Evolutionary conservation across 163 green algal species (phyloP).

Genomic region (Scenedesmus sp.): DNA sequence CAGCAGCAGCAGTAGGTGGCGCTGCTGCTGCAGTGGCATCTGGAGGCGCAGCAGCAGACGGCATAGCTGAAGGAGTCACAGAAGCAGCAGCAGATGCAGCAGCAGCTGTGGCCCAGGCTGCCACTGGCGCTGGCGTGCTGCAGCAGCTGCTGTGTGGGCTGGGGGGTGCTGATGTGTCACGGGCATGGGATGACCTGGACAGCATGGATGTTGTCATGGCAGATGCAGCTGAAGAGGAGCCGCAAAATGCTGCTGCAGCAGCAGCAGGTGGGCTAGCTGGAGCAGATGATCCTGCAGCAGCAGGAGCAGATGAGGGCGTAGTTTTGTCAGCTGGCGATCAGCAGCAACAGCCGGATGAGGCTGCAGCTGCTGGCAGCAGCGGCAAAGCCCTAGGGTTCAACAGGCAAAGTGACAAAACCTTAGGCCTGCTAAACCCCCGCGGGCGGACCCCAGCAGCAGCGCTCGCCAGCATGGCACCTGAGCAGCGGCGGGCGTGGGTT

Average conservation of each 20-base stretch:
- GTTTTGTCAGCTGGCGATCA: conserved; percentile 8
- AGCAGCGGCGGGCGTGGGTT: not conserved
- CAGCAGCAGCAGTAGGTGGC: conserved; percentile 18
- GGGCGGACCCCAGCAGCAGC: not conserved
- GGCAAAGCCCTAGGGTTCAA: not conserved
- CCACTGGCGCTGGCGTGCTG: not conserved
- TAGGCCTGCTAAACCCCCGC: not conserved
- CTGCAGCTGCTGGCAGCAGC: not conserved
- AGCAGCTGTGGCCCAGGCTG: not conserved
- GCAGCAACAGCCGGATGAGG: not conserved
- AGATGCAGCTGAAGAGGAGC: not conserved
- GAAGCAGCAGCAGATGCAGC: not conserved
- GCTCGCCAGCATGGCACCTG: not conserved
- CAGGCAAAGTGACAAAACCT: not conserved
- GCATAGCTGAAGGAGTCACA: not conserved
- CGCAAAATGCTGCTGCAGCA: not conserved
- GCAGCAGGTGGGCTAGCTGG: not conserved
- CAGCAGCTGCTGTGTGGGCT: not conserved
- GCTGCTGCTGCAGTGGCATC: not conserved
- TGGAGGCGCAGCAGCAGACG: not conserved
- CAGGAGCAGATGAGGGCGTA: not conserved
- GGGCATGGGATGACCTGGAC: not conserved
- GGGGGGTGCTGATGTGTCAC: not conserved
- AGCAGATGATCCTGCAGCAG: conserved; percentile 6
- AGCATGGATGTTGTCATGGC: not conserved